Percentiles rank a stretch among this genome's conserved stretches.
These are phyloP conservation scores for Trypanosoma grayi DNA, from an alignment of 208 protist species.

Conservation along the genomic window DNA sequence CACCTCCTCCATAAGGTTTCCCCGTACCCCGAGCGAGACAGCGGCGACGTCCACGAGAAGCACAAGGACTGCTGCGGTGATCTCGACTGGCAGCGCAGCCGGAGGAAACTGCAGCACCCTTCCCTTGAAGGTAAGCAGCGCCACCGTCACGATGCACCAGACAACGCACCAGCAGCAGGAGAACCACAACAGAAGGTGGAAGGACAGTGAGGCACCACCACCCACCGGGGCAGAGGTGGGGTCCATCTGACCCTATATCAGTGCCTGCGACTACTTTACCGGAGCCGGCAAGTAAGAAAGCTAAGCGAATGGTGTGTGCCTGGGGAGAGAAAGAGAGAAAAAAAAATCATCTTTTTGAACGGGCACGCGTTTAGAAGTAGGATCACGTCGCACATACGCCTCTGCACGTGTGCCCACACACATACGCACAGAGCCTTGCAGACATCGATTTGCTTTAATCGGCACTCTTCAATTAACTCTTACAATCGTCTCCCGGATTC, in stretches of 20 bases:
- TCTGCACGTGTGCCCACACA: too few species aligned
- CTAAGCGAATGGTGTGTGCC: too few species aligned
- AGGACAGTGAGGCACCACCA: conserved; percentile 44
- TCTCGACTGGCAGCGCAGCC: conserved; percentile 66
- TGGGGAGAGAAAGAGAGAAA: too few species aligned
- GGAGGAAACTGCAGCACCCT: conserved; percentile 53
- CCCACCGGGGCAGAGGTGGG: background rate
- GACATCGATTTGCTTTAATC: too few species aligned
- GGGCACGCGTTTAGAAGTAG: too few species aligned
- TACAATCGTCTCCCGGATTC: background rate
- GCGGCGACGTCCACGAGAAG: conserved; percentile 38
- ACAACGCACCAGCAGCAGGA: conserved; percentile 34
- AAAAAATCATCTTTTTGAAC: too few species aligned
- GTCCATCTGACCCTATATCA: too few species aligned
- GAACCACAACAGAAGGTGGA: conserved; percentile 45
- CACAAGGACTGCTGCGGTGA: conserved; percentile 47
- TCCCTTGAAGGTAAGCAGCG: conserved; percentile 63
- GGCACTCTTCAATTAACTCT: background rate
- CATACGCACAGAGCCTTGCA: too few species aligned
- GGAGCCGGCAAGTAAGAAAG: too few species aligned
- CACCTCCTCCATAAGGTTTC: conserved; percentile 49
- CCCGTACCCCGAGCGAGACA: conserved; percentile 41
- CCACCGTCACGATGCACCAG: conserved; percentile 57
- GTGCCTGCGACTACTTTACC: too few species aligned
- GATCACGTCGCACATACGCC: too few species aligned